These are phyloP conservation scores for Gryganskiella cystojenkinii DNA, from an alignment of 192 early-diverging fungal genomes.

Conservation along the genomic window DNA sequence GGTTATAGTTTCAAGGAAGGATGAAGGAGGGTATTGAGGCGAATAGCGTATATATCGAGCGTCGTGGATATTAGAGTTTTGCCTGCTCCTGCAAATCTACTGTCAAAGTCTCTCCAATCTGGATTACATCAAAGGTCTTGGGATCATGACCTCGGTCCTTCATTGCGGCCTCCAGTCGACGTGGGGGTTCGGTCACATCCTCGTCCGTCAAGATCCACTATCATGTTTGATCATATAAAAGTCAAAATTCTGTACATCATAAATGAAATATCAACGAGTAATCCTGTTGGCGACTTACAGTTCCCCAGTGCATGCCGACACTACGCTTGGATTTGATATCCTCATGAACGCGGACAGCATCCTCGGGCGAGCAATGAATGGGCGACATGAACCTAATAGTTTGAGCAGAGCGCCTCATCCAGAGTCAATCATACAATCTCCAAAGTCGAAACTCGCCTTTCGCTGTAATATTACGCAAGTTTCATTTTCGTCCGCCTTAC, in stretches of 20 bases:
- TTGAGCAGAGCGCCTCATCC: too few species aligned
- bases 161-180: constrained; percentile 66
- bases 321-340: constrained; percentile 73
- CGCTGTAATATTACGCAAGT: neutral
- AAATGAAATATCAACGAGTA: neutral
- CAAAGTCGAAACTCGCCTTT: too few species aligned
- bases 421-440: too few species aligned
- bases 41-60: too few species aligned
- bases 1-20: too few species aligned
- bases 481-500: neutral
- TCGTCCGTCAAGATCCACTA: constrained; percentile 81
- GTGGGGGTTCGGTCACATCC: constrained; percentile 73
- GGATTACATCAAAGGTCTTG: constrained; percentile 55
- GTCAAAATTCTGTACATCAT: neutral
- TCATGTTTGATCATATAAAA: neutral
- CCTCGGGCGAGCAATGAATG: constrained; percentile 84
- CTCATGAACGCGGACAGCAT: constrained; percentile 82
- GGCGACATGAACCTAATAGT: constrained; percentile 66
- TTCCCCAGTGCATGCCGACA: constrained; percentile 90
- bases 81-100: constrained; percentile 16
- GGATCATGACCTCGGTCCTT: constrained; percentile 59
- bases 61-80: neutral
- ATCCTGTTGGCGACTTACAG: constrained; percentile 30
- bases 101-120: constrained; percentile 63
- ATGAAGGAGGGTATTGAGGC: too few species aligned